Evolutionary conservation across 192 early-diverging fungal species (phyloP).

Genomic region (Linnemannia zychae): DNA sequence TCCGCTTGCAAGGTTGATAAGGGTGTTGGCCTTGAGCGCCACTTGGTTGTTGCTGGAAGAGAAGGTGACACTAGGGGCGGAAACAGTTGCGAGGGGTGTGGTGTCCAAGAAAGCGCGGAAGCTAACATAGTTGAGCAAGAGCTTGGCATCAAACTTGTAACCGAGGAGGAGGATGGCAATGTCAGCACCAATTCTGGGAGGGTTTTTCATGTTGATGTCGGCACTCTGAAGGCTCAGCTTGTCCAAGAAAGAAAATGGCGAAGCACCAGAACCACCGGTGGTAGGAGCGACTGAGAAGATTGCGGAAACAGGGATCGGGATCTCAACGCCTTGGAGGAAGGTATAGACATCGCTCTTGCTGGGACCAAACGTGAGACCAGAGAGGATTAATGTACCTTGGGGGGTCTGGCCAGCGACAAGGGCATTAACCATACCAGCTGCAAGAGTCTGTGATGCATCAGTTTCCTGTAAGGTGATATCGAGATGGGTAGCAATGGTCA

Average conservation of each 20-base stretch:
- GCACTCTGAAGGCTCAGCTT: constrained; percentile 30
- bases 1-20: constrained; percentile 40
- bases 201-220: constrained; percentile 48
- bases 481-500: constrained; percentile 22
- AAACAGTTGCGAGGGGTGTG: constrained; percentile 37
- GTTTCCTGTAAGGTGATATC: constrained; percentile 20
- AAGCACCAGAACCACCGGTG: background rate
- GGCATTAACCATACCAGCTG: constrained; percentile 15
- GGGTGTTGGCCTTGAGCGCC: constrained; percentile 21
- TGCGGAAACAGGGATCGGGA: constrained; percentile 26
- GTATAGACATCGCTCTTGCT: constrained; percentile 31
- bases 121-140: constrained; percentile 49
- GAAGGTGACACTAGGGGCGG: constrained; percentile 34
- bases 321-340: constrained; percentile 34
- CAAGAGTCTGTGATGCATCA: constrained; percentile 15
- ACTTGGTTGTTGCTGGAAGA: constrained; percentile 43
- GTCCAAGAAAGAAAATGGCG: constrained; percentile 13
- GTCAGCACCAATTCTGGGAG: constrained; percentile 48
- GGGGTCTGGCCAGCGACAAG: constrained; percentile 22
- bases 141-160: constrained; percentile 37
- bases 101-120: constrained; percentile 44
- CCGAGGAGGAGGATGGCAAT: constrained; percentile 30
- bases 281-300: constrained; percentile 26
- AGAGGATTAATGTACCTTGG: constrained; percentile 24
- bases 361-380: constrained; percentile 27